Base-by-base conservation (phyloP, 352 stramenopile species). In the Aphanomyces astaci region DNA sequence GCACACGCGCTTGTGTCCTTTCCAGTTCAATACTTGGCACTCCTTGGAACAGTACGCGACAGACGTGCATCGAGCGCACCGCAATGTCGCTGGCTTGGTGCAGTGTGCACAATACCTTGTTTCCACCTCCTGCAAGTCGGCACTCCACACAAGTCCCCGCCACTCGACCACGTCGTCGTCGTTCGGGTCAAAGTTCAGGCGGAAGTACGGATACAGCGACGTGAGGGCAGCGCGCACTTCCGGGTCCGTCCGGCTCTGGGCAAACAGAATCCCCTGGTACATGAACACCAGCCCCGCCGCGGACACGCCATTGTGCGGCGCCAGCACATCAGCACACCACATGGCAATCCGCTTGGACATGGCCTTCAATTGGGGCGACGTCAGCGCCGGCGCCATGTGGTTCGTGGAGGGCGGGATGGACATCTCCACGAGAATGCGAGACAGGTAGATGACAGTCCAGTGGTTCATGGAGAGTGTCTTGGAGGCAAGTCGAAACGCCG, bases 1-100 rank as follows among this genome's bases (percentile, higher is more conserved):
- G 51, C 51, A 59, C 24, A 27, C 51, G 1, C 1, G 19, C 27
- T 59, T 59, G 51, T 59, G 51, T 11, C 24, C 11, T 46, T 64
- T 78, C 82, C 82, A 90, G 63, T 90, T 74, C 28, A 45, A 45
- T 24, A 71, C 46, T 64, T 90, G 82, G 51, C 79, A 91, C 7
- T 69, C 46, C 51, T 81, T 86, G 17, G 76, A 85, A 72, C 82
- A 91, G 63, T 91, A 91, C 32, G 66, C 64, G 9, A 75, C 57
- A 72, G 80, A 86, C 54, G 79, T 76, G 71, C 82, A 91, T 46
- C 65, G 76, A 25, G 72, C 75, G 55, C 82, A 91, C 3, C 19
- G 19, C 3, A n/a, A 13, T 4, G 4, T 17, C 25, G 19, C 51
- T 2, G 51, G 10, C 19, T 28, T 1, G 9, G 51, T 27, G 24